These are phyloP conservation scores for Penicillium decumbens DNA, from an alignment of 2,329 filamentous ascomycete genomes.

Conservation along the genomic window DNA sequence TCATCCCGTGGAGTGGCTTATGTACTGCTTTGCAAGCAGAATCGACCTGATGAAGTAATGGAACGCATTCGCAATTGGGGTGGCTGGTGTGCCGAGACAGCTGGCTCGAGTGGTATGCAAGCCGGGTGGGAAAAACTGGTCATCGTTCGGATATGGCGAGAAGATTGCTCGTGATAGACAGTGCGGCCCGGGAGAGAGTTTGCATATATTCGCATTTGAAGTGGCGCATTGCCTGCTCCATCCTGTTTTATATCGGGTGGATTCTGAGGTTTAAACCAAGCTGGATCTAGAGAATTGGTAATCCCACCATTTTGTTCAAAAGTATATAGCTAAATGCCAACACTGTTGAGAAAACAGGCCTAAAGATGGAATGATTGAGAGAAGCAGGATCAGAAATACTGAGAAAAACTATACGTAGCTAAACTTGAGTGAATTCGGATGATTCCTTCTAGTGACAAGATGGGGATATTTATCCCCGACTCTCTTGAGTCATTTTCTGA, in stretches of 20 bases:
- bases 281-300: too few species aligned
- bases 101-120: conserved; percentile 76
- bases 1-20: conserved; percentile 73
- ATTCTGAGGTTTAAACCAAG: neutral
- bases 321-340: too few species aligned
- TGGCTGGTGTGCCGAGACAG: conserved; percentile 70
- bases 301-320: too few species aligned
- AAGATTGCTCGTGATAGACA: conserved; percentile 1
- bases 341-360: too few species aligned
- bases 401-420: too few species aligned
- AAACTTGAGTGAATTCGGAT: too few species aligned
- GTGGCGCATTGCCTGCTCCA: neutral
- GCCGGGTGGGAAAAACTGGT: conserved; percentile 94
- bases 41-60: conserved; percentile 73
- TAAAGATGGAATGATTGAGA: too few species aligned
- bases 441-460: too few species aligned
- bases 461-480: too few species aligned
- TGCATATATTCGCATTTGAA: neutral
- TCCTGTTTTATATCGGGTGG: neutral
- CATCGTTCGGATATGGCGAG: conserved; percentile 78
- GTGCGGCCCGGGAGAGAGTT: neutral
- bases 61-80: conserved; percentile 55
- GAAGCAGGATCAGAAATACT: too few species aligned
- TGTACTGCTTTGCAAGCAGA: conserved; percentile 83
- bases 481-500: too few species aligned